Evolutionary conservation across 2,329 filamentous ascomycete genomes (phyloP).

Genomic region (Calonectria pseudoturangicola): DNA sequence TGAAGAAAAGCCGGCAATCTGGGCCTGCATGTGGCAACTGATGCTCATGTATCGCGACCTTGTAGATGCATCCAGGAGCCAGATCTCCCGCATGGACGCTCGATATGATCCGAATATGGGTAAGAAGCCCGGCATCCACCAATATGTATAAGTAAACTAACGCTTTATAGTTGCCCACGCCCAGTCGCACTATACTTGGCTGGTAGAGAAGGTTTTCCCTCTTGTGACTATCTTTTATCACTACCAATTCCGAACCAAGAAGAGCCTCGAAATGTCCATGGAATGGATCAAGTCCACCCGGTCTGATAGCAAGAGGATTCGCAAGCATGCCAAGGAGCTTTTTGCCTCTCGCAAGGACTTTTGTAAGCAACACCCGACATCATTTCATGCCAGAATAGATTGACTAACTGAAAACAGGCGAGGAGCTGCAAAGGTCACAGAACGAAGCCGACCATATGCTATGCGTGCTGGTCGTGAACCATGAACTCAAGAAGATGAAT

Average conservation of each 20-base stretch:
- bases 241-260: conserved; percentile 64
- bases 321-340: conserved; percentile 56
- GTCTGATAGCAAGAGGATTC: conserved; percentile 55
- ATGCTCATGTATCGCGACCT: conserved; percentile 70
- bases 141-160: conserved; percentile 37
- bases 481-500: conserved; percentile 64
- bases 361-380: conserved; percentile 54
- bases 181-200: conserved; percentile 51
- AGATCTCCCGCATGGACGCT: conserved; percentile 51
- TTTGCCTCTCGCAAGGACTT: conserved; percentile 59
- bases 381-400: not conserved
- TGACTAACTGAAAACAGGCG: conserved; percentile 55
- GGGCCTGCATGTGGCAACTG: conserved; percentile 70
- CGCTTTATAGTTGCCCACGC: conserved; percentile 36
- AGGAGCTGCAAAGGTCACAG: conserved; percentile 57
- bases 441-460: conserved; percentile 59
- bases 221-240: conserved; percentile 63
- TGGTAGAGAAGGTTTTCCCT: conserved; percentile 61
- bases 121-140: conserved; percentile 35
- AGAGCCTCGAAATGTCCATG: conserved; percentile 62
- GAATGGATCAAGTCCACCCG: conserved; percentile 60
- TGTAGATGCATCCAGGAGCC: conserved; percentile 56
- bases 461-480: conserved; percentile 60
- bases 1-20: conserved; percentile 66
- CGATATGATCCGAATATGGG: conserved; percentile 51